Conservation (phyloP, 2,329 filamentous ascomycete species). For the Scytalidium lignicola region DNA sequence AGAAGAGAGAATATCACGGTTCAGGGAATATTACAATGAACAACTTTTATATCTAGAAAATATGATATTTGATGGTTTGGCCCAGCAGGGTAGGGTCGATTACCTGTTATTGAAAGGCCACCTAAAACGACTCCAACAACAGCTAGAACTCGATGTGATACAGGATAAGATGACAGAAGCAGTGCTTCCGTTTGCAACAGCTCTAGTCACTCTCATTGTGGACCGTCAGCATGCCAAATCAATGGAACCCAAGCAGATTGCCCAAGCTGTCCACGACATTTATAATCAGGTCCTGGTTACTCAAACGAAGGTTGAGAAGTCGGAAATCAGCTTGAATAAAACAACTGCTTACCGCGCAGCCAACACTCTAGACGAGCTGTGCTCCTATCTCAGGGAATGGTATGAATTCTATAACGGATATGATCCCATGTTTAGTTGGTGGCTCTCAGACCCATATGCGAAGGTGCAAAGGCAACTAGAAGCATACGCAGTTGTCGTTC, state of each 20-base stretch:
- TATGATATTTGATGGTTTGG: constrained; percentile 31
- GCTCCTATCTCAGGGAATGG: constrained; percentile 39
- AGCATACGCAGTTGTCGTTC: constrained; percentile 32
- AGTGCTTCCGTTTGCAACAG: constrained; percentile 40
- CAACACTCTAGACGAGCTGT: constrained; percentile 36
- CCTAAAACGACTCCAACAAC: constrained; percentile 26
- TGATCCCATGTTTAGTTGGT: constrained; percentile 53
- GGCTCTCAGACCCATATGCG: constrained; percentile 42
- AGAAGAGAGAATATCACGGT: constrained; percentile 30
- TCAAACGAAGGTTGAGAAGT: constrained; percentile 29
- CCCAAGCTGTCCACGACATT: constrained; percentile 35
- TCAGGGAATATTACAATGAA: constrained; percentile 36
- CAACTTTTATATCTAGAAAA: constrained; percentile 35
- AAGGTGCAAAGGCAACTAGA: constrained; percentile 33
- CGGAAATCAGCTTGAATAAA: constrained; percentile 30
- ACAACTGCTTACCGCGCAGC: constrained; percentile 42
- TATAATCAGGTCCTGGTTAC: constrained; percentile 28
- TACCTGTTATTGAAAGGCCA: constrained; percentile 45
- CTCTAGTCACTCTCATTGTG: constrained; percentile 41
- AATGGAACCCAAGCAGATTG: constrained; percentile 38
- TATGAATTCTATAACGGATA: constrained; percentile 48
- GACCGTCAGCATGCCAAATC: constrained; percentile 39
- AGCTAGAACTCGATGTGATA: constrained; percentile 34
- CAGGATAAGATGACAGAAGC: constrained; percentile 32
- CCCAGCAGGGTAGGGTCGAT: constrained; percentile 43